phyloP scores from a whole-genome alignment of 176 grass and related monocot genomes.

The Triticum turgidum region DNA sequence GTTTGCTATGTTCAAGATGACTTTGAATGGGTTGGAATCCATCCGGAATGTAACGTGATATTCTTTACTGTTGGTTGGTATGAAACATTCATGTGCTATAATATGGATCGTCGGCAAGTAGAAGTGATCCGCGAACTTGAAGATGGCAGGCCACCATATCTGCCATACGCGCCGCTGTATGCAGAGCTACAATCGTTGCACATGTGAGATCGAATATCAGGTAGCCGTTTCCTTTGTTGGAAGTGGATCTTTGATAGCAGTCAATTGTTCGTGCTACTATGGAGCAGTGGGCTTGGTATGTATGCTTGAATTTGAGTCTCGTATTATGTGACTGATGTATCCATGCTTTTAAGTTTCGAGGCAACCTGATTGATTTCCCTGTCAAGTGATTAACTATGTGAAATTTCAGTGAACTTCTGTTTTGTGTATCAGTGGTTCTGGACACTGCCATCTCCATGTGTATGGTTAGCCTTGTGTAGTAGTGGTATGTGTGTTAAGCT shows the following conservation, averaged over 20 bases:
- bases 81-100: background rate
- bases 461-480: no score
- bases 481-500: background rate
- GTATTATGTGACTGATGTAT: background rate
- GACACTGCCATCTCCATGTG: background rate
- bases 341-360: background rate
- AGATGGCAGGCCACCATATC: background rate
- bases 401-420: background rate
- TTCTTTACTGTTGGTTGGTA: background rate
- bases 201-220: background rate
- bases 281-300: background rate
- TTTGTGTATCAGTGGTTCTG: background rate
- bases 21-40: background rate
- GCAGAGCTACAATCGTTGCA: background rate
- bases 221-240: background rate
- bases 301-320: background rate
- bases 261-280: background rate
- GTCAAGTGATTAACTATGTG: no score
- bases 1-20: background rate
- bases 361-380: background rate
- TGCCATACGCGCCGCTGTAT: background rate
- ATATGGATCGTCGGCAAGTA: background rate
- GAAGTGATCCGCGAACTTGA: background rate
- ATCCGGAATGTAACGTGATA: background rate
- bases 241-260: background rate